Base-by-base conservation (phyloP, 2,329 filamentous ascomycete genomes). In the Colletotrichum sp. region DNA sequence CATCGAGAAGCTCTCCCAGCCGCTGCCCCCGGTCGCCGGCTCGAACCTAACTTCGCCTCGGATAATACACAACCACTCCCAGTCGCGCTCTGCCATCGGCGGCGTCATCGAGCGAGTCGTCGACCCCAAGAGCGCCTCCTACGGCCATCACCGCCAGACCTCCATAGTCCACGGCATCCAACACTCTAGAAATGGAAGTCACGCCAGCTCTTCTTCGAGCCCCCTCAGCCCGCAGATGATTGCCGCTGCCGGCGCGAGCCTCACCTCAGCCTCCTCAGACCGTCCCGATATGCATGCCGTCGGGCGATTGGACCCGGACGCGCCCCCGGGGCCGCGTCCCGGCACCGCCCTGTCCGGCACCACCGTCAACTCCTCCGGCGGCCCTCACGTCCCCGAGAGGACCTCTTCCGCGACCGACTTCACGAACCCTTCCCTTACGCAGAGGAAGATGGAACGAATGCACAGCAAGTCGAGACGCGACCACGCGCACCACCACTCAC, bases 131-230 rank as follows among this genome's bases (percentile, higher is more conserved):
- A 85, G 85, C 59, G 86, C 86, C 39, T 81, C 88, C 28, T 93
- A 99, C 88, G 95, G 95, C 76, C 96, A 99, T 84, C 96, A 99
- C 86, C 93, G 97, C 71, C 96, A 99, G 87, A 98, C 96, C 1
- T 99, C 96, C 65, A 98, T 99, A 80, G 96, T 99, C 73, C 95
- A 99, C 92, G 96, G 97, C 81, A 93, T 98, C 79, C 96, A 98
- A 84, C 97, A 99, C 91, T 92, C 92, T 80, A 90, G 96, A 86
- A 98, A 98, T 90, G 94, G 96, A 80, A 98, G 96, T 86, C 92
- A 94, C 81, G 92, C 93, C 78, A 96, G 95, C 83, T 92, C 94
- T 72, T 92, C 94, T 44, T 93, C 94, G 32, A 98, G 95, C 84
- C 96, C 96, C 75, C 89, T 98, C 81, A 98, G 95, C 84, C 95